Base-by-base conservation (phyloP, 352 stramenopile species). In the Phytophthora litchii region DNA sequence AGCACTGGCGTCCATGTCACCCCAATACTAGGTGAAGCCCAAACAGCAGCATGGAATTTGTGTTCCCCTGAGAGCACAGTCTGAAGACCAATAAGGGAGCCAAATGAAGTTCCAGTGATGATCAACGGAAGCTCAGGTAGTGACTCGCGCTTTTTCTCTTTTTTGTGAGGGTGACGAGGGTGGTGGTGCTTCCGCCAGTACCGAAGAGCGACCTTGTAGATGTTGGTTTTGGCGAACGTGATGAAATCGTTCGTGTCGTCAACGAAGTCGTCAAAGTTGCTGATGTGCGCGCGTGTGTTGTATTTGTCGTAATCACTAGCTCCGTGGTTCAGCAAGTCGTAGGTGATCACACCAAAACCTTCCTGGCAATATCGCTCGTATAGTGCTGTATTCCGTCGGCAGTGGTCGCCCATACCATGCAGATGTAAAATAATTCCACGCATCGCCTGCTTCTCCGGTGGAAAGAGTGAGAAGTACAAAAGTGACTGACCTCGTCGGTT, bases 391-490 rank as follows among this genome's bases (percentile, higher is more conserved):
- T 78, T 87, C 8, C 79, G 70, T 31, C 76, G 71, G 21, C 70
- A 74, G 54, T 89, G 79, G 49, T 89, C 79, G 10, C 76, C 77
- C 57, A 89, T 78, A 32, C 79, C 79, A 52, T 89, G 77, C 34
- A 89, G 54, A 32, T 82, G 78, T 11, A 89, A 32, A 11, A 87
- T 59, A 56, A 89, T 63, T 41, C 75, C 79, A 16, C 77, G 67
- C 49, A 87, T 59, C 9, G 65, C 59, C 19, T 65, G 29, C 17
- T 62, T 52, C 50, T 75, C 45, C 9, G 77, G 64, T 1, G 79
- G 76, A 31, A 86, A 86, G 14, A 87, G 70, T 3, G 72, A 64
- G 38, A 70, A 82, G 62, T 89, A 86, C 32, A 82, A 80, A 35
- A 86, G 69, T 38, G 57, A 67, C 49, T 84, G 76, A 11, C 57